Evolutionary conservation across 352 stramenopile genomes (phyloP), one percentile per base, ranked within the genome.

Genomic region (Phytopythium boreale): DNA sequence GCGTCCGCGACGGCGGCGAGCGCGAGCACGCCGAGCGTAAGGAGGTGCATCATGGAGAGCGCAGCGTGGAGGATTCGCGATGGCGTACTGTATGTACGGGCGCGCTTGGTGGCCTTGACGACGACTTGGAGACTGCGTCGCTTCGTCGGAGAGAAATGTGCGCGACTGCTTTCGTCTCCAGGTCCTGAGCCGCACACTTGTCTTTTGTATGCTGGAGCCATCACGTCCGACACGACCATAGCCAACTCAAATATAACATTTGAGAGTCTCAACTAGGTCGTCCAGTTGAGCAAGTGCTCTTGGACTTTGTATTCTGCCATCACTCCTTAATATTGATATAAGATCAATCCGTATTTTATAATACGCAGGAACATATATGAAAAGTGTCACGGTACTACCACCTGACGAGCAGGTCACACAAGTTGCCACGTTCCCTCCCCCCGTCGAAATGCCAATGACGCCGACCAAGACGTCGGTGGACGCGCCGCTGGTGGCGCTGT

Each of bases 401-500:
- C n/a, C 12, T 44, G 1, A 4, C 37, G 12, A 44, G 37, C 37
- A 12, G 41, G 41, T 47, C 19, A 24, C 36, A 15, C 22, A 47
- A 47, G 41, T 11, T 47, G 41, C 41, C 19, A 47, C 44, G 44
- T n/a, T 27, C 8, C 44, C 44, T 26, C 44, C 20, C n/a, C 44
- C 46, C 9, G 4, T 19, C 44, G n/a, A 19, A 11, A 50, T 50
- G 20, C 17, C 20, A 1, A 22, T 15, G 44, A 6, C 44, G 44
- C 2, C 44, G 44, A 22, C 22, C 47, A 53, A 53, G 47, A 47
- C 26, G 53, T 7, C 53, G 50, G 46, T 78, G 53, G 79, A 89
- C 56, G 72, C 57, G 53, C 61, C 70, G 19, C 68, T 91, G 49
- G 59, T 77, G 56, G 77, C 77, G 49, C 70, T 91, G 20, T 78